phyloP scores from a whole-genome alignment of 1,139 yeast genomes.

The Blastobotrys ciferrii region DNA sequence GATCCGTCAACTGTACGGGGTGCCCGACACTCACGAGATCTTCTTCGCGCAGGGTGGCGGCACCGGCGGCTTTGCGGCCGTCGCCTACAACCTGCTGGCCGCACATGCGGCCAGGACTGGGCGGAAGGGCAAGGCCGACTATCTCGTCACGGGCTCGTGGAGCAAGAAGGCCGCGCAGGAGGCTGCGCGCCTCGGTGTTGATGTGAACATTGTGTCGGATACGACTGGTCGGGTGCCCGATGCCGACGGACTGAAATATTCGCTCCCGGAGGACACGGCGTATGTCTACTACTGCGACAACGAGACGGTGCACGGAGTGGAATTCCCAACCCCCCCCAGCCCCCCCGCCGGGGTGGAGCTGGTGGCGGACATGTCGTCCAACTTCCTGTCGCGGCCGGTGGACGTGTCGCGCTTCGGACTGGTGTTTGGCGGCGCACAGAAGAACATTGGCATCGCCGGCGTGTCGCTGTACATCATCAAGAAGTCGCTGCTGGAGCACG shows the following conservation, averaged over 20 bases:
- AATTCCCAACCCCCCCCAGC: conserved; percentile 59
- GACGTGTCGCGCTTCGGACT: conserved; percentile 85
- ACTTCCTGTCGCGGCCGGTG: conserved; percentile 74
- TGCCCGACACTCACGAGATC: conserved; percentile 92
- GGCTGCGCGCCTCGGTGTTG: conserved; percentile 78
- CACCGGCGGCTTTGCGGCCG: conserved; percentile 87
- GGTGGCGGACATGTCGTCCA: conserved; percentile 94
- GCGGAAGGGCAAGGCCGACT: conserved; percentile 76
- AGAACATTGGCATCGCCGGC: conserved; percentile 95
- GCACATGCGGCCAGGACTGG: conserved; percentile 60
- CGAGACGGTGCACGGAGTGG: conserved; percentile 94
- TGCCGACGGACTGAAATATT: conserved; percentile 55
- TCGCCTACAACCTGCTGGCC: conserved; percentile 80
- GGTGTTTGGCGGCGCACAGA: conserved; percentile 89
- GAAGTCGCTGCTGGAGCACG: conserved; percentile 68
- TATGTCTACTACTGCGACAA: conserved; percentile 91
- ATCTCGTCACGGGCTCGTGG: conserved; percentile 92
- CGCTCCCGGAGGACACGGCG: conserved; percentile 57
- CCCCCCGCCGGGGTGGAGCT: conserved; percentile 67
- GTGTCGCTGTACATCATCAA: conserved; percentile 86
- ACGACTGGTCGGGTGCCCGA: conserved; percentile 71
- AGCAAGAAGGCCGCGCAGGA: conserved; percentile 84
- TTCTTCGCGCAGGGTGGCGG: conserved; percentile 98
- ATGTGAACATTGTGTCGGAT: conserved; percentile 66
- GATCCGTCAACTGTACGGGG: conserved; percentile 57